Evolutionary conservation across 345 rosid species (phyloP), one percentile per base, ranked within the genome.

Genomic region (Theobroma cacao): DNA sequence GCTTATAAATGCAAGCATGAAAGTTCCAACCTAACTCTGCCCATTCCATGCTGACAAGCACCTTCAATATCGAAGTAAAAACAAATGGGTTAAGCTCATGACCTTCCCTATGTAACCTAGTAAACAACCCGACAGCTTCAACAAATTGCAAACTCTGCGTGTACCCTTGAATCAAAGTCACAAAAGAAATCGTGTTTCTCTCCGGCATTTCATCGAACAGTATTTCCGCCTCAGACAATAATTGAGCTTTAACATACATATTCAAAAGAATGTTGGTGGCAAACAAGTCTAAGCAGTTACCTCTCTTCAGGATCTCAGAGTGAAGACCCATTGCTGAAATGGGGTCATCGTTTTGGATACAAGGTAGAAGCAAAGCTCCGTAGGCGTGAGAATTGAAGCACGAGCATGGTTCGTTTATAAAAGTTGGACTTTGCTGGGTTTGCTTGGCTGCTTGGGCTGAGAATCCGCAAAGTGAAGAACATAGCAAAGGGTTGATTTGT

Each of bases 81-180:
- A 82, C 97, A 80, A 92, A 90, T 1, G 92, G 91, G 79, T 86
- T 96, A 70, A 96, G 91, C 88, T 86, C 90, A 63, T 91, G 93
- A 24, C 97, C 94, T 34, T 92, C 97, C 74, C 87, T 77, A 68
- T 87, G 90, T 84, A 92, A 62, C 89, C 86, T 84, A 10, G 67
- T 48, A 75, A 87, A 90, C 85, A 90, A 79, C 52, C 71, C 83
- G 12, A 85, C 43, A 7, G 93, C 91, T 71, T 90, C 88, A 62
- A 48, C 31, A 82, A 82, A 86, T 26, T 43, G 64, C 62, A 64
- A 48, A 47, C 82, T 77, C 79, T 77, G 85, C 62, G 31, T 73
- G 5, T 81, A 61, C 11, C 93, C 93, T 72, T 84, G 92, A 75
- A 75, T 82, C 53, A 91, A 77, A 69, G 93, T 96, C 59, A 96